Evolutionary conservation across 2,329 filamentous ascomycete species (phyloP).

Genomic region (Cladophialophora chaetospira): DNA sequence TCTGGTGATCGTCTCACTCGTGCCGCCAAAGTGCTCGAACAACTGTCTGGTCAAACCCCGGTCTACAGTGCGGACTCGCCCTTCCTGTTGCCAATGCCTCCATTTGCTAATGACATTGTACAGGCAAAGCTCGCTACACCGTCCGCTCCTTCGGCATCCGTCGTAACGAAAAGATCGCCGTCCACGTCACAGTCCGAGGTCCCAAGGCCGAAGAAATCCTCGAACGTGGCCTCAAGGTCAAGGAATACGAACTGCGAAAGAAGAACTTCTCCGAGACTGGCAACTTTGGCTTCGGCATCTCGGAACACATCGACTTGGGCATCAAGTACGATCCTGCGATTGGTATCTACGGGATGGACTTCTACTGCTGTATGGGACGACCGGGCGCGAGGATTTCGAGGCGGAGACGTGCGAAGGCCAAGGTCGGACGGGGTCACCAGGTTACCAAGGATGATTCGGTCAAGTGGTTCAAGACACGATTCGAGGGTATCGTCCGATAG

Average conservation of each 20-base stretch:
- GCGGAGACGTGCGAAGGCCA: constrained; percentile 85
- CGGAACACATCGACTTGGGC: constrained; percentile 99
- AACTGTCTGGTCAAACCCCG: constrained; percentile 98
- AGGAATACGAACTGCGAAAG: constrained; percentile 99
- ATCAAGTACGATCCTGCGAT: constrained; percentile 99
- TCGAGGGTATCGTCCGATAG: constrained; percentile 99
- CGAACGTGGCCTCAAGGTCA: constrained; percentile 99
- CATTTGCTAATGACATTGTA: constrained; percentile 23
- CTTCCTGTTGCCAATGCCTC: constrained; percentile 4
- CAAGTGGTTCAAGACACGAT: constrained; percentile 96
- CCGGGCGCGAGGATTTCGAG: constrained; percentile 97
- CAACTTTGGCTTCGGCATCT: constrained; percentile 99
- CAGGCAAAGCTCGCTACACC: constrained; percentile 99
- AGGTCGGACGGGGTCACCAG: constrained; percentile 83
- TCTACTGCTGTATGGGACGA: constrained; percentile 99
- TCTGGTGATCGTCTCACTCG: constrained; percentile 99
- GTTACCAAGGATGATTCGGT: constrained; percentile 95
- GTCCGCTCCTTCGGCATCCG: constrained; percentile 99
- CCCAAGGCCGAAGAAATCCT: constrained; percentile 99
- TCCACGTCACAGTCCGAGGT: constrained; percentile 98
- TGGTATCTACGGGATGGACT: constrained; percentile 99
- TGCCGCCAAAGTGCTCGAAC: constrained; percentile 99
- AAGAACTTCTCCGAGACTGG: constrained; percentile 99
- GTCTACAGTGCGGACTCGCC: constrained; percentile 85
- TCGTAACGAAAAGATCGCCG: constrained; percentile 99